Conservation (phyloP, 306 rosid species). For the Adenanthera pavonina region DNA sequence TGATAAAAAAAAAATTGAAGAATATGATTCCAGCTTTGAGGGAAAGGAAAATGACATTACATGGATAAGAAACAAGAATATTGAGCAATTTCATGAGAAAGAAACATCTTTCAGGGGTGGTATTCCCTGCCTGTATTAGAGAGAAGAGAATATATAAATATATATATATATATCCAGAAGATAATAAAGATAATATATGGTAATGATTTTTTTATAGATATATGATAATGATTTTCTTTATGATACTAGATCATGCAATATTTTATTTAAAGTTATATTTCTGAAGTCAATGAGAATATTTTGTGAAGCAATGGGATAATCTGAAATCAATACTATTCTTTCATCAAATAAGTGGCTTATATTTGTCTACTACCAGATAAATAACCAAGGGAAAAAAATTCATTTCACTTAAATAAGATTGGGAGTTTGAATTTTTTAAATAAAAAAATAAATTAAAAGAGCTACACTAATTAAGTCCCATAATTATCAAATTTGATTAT, state of each 20-base stretch:
- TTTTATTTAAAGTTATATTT: constrained; percentile 26
- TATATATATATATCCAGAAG: not conserved
- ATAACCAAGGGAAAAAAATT: no score
- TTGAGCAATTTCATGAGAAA: constrained; percentile 57
- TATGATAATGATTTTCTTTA: constrained; percentile 35
- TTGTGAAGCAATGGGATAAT: constrained; percentile 41
- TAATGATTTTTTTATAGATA: constrained; percentile 24
- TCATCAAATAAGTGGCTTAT: not conserved
- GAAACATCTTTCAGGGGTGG: constrained; percentile 43
- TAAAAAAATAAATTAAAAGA: no score
- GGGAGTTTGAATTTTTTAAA: no score
- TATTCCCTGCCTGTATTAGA: constrained; percentile 40
- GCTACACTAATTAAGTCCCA: no score
- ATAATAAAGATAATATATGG: not conserved
- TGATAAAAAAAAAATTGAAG: constrained; percentile 6
- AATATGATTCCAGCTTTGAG: constrained; percentile 70
- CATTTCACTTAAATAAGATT: no score
- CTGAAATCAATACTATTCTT: constrained; percentile 22
- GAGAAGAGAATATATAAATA: not conserved
- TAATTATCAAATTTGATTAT: no score
- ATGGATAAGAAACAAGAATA: constrained; percentile 49
- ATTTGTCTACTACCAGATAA: not conserved
- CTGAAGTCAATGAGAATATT: constrained; percentile 51
- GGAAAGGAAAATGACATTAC: constrained; percentile 57
- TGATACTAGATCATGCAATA: constrained; percentile 18